phyloP scores from a whole-genome alignment of 192 early-diverging fungal genomes.

The Martensiomyces pterosporus region DNA sequence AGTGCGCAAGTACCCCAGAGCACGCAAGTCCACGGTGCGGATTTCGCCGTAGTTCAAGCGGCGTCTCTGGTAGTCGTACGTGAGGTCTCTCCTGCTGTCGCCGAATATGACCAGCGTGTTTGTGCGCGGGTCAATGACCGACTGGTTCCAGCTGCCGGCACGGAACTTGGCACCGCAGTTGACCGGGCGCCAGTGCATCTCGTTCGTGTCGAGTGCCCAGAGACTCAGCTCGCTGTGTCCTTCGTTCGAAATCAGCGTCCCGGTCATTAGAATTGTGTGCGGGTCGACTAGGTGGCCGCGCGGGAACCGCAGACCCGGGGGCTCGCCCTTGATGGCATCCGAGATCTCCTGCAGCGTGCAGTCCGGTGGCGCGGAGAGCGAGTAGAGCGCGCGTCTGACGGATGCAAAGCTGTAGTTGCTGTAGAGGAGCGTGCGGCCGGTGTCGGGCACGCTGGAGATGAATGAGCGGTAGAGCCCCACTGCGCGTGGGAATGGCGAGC shows the following conservation, averaged over 20 bases:
- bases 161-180: slow-evolving; percentile 64
- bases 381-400: slow-evolving; percentile 70
- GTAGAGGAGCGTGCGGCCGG: slow-evolving; percentile 64
- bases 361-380: slow-evolving; percentile 57
- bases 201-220: slow-evolving; percentile 64
- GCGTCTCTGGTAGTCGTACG: slow-evolving; percentile 74
- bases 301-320: slow-evolving; percentile 75
- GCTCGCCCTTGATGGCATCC: slow-evolving; percentile 60
- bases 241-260: slow-evolving; percentile 65
- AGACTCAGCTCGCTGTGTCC: slow-evolving; percentile 65
- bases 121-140: slow-evolving; percentile 57
- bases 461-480: slow-evolving; percentile 78
- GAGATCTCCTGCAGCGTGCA: slow-evolving; percentile 68
- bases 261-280: slow-evolving; percentile 62
- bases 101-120: slow-evolving; percentile 74
- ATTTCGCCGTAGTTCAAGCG: slow-evolving; percentile 77
- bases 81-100: slow-evolving; percentile 59
- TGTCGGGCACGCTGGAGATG: slow-evolving; percentile 56
- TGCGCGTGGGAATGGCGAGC: slow-evolving; percentile 65
- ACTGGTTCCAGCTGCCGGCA: slow-evolving; percentile 76
- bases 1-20: slow-evolving; percentile 62
- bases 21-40: slow-evolving; percentile 66
- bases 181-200: slow-evolving; percentile 62
- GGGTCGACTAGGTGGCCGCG: slow-evolving; percentile 67
- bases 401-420: slow-evolving; percentile 74